Conservation (phyloP, 208 protist genomes). For the Trypanosoma lewisi region DNA sequence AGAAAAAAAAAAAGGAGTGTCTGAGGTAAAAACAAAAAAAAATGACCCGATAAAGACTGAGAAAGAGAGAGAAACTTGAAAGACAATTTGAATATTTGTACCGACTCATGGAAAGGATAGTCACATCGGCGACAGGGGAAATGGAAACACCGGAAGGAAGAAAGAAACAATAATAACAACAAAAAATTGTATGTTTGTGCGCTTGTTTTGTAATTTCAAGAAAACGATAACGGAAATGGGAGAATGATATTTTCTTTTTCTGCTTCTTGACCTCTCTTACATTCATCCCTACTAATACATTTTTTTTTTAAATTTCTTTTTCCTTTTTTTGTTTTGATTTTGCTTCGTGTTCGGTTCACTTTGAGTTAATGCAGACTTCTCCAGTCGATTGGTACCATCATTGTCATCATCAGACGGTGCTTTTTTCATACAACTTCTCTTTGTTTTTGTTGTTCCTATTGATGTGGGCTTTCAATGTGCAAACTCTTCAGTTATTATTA, state of each 20-base stretch:
- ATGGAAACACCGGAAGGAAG: background rate
- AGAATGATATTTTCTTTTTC: background rate
- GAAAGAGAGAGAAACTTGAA: background rate
- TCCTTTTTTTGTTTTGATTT: slow-evolving; percentile 23
- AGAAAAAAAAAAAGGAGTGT: background rate
- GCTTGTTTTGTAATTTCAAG: background rate
- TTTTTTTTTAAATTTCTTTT: slow-evolving; percentile 28
- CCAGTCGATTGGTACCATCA: too few species aligned
- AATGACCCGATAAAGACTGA: background rate
- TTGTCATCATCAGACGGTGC: background rate
- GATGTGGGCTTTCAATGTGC: background rate
- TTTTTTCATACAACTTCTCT: background rate
- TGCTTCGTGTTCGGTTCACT: background rate
- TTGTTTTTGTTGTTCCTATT: background rate
- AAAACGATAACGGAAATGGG: background rate
- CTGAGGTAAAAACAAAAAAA: background rate
- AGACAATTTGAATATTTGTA: background rate
- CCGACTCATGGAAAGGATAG: background rate
- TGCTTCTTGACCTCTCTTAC: background rate
- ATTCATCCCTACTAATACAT: slow-evolving; percentile 1
- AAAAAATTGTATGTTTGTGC: background rate
- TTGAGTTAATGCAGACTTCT: too few species aligned
- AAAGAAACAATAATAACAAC: slow-evolving; percentile 10
- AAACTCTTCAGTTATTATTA: background rate
- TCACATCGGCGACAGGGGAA: background rate